Evolutionary conservation across 768 basidiomycete genomes (phyloP).

Genomic region (button mushroom (Agaricus bisporus)): DNA sequence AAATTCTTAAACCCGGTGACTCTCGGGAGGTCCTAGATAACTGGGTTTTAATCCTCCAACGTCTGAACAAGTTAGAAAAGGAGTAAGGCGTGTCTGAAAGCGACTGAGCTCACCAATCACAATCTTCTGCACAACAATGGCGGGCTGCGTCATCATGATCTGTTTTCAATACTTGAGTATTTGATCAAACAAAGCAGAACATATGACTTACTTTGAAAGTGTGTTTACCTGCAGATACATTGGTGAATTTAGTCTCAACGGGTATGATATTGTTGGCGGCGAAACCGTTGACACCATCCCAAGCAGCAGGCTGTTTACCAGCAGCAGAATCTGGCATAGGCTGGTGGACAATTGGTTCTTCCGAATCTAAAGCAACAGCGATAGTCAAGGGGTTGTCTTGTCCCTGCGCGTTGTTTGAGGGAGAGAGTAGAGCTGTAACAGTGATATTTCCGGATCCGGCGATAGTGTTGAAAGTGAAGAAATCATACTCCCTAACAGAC

Average conservation of each 20-base stretch:
- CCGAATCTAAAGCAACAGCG: constrained; percentile 43
- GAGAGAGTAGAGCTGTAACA: constrained; percentile 40
- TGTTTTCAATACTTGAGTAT: constrained; percentile 9
- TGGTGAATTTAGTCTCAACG: constrained; percentile 31
- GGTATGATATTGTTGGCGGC: constrained; percentile 45
- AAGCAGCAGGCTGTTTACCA: constrained; percentile 36
- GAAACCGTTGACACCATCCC: constrained; percentile 43
- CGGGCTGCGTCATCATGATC: constrained; percentile 53
- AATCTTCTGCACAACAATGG: constrained; percentile 54
- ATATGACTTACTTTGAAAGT: constrained; percentile 40
- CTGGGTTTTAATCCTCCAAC: constrained; percentile 46
- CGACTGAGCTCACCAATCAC: constrained; percentile 37
- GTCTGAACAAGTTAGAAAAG: constrained; percentile 26
- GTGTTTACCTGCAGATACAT: constrained; percentile 43
- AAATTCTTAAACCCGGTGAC: constrained; percentile 20
- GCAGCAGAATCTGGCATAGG: constrained; percentile 42
- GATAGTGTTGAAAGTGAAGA: constrained; percentile 51
- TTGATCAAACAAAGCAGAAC: not conserved
- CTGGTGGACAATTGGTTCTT: constrained; percentile 26
- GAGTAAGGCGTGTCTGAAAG: not conserved
- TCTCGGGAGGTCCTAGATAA: constrained; percentile 63
- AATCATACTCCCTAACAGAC: constrained; percentile 53
- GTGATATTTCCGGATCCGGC: constrained; percentile 35
- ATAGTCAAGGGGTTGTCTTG: constrained; percentile 41
- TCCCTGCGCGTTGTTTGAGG: constrained; percentile 47